A percentile compares a stretch with the other conserved stretches of the same genome.
These are phyloP conservation scores for Tetraselmis chui DNA, from an alignment of 139 green algal species.

Conservation along the genomic window DNA sequence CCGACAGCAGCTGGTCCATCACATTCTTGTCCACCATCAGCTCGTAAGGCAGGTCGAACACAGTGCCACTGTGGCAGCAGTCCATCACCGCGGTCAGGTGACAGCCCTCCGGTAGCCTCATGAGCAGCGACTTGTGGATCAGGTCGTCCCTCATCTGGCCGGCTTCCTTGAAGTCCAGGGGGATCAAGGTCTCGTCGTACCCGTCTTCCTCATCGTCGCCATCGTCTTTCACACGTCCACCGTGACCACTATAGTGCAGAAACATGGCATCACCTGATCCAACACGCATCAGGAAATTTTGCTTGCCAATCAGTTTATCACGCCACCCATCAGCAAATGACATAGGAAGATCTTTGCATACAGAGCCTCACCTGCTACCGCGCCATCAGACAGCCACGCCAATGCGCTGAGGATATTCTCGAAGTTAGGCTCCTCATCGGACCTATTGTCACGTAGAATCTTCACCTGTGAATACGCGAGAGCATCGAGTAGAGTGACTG, in stretches of 20 bases:
- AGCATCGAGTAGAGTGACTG: too few species aligned
- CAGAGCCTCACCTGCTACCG: neutral
- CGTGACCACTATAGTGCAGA: neutral
- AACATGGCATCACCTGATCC: neutral
- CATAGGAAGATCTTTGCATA: too few species aligned
- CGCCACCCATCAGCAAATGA: too few species aligned
- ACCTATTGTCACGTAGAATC: neutral
- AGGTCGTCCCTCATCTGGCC: slow-evolving; percentile 28
- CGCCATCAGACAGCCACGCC: neutral
- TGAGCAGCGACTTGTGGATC: slow-evolving; percentile 20
- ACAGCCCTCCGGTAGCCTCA: slow-evolving; percentile 14
- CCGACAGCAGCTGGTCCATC: neutral
- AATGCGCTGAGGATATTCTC: neutral
- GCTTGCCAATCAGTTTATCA: too few species aligned
- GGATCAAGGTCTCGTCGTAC: neutral
- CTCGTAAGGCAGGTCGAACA: slow-evolving; percentile 26
- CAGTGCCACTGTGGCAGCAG: slow-evolving; percentile 32
- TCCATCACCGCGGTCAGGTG: slow-evolving; percentile 23
- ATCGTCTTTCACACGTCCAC: neutral
- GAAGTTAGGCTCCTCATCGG: neutral
- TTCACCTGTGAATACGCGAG: too few species aligned
- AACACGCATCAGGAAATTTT: too few species aligned
- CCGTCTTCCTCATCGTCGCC: neutral
- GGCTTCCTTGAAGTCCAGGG: slow-evolving; percentile 6
- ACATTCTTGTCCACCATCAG: neutral